Percentiles rank a stretch among this genome's conserved stretches.
Evolutionary conservation across 805 yeast species (phyloP).

Genomic region (Hanseniaspora valbyensis): DNA sequence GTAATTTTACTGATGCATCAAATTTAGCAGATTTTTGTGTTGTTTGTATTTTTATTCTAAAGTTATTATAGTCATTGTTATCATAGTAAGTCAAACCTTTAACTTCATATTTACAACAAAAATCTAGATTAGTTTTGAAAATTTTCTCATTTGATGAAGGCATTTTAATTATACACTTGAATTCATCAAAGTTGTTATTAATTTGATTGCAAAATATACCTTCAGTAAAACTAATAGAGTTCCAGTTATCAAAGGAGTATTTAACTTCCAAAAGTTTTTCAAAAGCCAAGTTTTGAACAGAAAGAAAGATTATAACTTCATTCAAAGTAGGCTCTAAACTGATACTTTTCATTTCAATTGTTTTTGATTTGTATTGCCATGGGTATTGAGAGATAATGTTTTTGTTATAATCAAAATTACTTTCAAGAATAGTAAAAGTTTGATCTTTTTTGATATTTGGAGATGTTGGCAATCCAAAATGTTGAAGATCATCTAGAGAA

Average conservation of each 20-base stretch:
- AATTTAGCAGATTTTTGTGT: background rate
- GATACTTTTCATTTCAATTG: constrained; percentile 2
- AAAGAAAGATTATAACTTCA: constrained; percentile 22
- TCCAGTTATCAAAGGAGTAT: constrained; percentile 29
- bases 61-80: constrained; percentile 29
- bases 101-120: constrained; percentile 29
- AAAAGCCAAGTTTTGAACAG: constrained; percentile 27
- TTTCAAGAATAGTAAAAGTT: background rate
- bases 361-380: constrained; percentile 6
- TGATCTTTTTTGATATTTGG: background rate
- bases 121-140: constrained; percentile 18
- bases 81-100: constrained; percentile 29
- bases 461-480: background rate
- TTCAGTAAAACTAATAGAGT: constrained; percentile 25
- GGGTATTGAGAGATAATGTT: constrained; percentile 3
- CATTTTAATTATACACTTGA: constrained; percentile 26
- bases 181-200: constrained; percentile 25
- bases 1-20: constrained; percentile 29
- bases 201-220: constrained; percentile 25
- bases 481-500: background rate
- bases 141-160: constrained; percentile 23
- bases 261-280: constrained; percentile 29
- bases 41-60: constrained; percentile 18
- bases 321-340: background rate
- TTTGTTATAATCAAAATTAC: constrained; percentile 10